These are phyloP conservation scores for Thalassiosira hispida DNA, from an alignment of 352 stramenopile species.

Conservation along the genomic window DNA sequence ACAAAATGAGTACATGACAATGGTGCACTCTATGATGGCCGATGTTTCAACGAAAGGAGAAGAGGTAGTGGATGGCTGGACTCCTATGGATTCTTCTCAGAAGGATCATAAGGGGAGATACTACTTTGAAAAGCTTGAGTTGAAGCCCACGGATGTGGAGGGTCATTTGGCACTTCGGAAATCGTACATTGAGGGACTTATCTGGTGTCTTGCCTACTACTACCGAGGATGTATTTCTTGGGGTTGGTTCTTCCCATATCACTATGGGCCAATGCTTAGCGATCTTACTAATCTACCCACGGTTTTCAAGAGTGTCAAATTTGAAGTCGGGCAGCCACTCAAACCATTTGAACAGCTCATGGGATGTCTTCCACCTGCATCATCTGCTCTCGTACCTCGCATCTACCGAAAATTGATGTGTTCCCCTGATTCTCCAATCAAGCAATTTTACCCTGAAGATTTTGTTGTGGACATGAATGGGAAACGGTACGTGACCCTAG, in stretches of 20 bases:
- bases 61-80: constrained; percentile 78
- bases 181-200: constrained; percentile 97
- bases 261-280: constrained; percentile 93
- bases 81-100: constrained; percentile 41
- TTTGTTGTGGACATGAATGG: constrained; percentile 93
- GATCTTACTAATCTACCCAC: constrained; percentile 80
- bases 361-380: constrained; percentile 96
- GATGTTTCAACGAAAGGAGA: constrained; percentile 53
- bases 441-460: constrained; percentile 92
- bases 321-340: constrained; percentile 94
- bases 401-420: constrained; percentile 95
- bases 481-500: constrained; percentile 77
- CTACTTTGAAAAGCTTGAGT: constrained; percentile 91
- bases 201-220: constrained; percentile 99
- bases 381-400: constrained; percentile 92
- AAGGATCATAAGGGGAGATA: constrained; percentile 88
- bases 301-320: constrained; percentile 88
- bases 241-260: constrained; percentile 99
- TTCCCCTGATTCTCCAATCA: constrained; percentile 93
- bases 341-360: constrained; percentile 97
- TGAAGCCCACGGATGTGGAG: constrained; percentile 81
- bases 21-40: constrained; percentile 74
- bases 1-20: constrained; percentile 75
- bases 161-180: constrained; percentile 91
- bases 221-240: constrained; percentile 98